Evolutionary conservation across 2,329 filamentous ascomycete genomes (phyloP).

Genomic region (Rasamsonia emersonii): DNA sequence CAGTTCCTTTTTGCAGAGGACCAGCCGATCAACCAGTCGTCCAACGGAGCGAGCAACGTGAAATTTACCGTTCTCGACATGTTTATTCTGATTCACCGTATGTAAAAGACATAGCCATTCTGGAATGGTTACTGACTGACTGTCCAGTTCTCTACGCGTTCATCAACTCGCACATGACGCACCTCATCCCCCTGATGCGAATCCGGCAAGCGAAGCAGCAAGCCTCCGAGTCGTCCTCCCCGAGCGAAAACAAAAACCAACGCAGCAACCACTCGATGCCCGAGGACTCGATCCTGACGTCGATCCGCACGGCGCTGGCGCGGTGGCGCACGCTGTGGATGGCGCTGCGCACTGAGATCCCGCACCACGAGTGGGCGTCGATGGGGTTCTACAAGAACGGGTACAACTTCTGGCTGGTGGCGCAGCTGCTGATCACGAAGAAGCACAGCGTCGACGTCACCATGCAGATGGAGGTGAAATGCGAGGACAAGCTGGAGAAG

Average conservation of each 20-base stretch:
- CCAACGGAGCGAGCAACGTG: slow-evolving; percentile 10
- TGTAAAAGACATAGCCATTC: slow-evolving; percentile 5
- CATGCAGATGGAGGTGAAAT: slow-evolving; percentile 37
- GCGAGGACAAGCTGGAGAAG: slow-evolving; percentile 35
- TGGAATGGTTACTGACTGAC: slow-evolving; percentile 3
- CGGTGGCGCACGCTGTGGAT: slow-evolving; percentile 34
- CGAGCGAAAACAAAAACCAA: slow-evolving; percentile 4
- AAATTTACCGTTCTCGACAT: slow-evolving; percentile 30
- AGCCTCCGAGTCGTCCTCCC: slow-evolving; percentile 5
- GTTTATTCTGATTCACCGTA: slow-evolving; percentile 37
- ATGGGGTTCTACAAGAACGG: slow-evolving; percentile 37
- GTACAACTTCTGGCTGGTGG: slow-evolving; percentile 37
- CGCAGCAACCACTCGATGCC: slow-evolving; percentile 13
- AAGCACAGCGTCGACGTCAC: slow-evolving; percentile 36
- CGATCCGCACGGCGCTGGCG: slow-evolving; percentile 26
- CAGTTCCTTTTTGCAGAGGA: slow-evolving; percentile 28
- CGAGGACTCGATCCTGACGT: slow-evolving; percentile 21
- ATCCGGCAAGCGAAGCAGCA: slow-evolving; percentile 8
- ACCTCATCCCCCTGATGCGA: slow-evolving; percentile 21
- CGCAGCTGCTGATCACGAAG: slow-evolving; percentile 33
- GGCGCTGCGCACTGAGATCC: slow-evolving; percentile 20
- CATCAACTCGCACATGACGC: slow-evolving; percentile 33
- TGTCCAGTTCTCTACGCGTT: slow-evolving; percentile 30
- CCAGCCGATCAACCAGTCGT: slow-evolving; percentile 6
- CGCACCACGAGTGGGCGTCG: slow-evolving; percentile 28